Evolutionary conservation across 805 yeast genomes (phyloP), one percentile per base, ranked within the genome.

Genomic region (Zygosaccharomyces siamensis): DNA sequence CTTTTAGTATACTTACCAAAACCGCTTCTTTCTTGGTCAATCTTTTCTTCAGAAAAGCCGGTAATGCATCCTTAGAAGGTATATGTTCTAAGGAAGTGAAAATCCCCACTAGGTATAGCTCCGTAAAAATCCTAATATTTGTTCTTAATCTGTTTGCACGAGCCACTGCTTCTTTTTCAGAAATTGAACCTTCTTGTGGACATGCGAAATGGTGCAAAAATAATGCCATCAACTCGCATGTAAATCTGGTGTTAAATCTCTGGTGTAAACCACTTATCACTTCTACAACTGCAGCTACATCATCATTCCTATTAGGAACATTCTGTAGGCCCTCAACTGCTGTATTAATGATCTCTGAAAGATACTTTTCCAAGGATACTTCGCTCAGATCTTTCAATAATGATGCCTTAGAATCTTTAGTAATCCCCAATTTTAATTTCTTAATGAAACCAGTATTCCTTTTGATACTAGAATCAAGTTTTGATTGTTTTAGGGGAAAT

Each of bases 361-460:
- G 65, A 64, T 87, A 89, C 61, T 86, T 88, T 47, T 79, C 87
- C 43, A 90, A 68, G 1, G 90, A 79, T 4, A 85, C 68, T 7
- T 81, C 72, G 3, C 68, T 59, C 38, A 89, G 73, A 49, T 88
- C 96, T 46, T 79, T 77, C 33, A 87, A 50, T 1, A 86, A 65
- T 6, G 74, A 61, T 1, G 62, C 56, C 48, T 66, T 65, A 35
- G 74, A 74, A 5, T 83, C 90, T 35, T 73, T 74, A 33, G 71
- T 76, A 21, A 89, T 64, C 2, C 82, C 72, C 2, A 76, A 71
- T 53, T 82, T 76, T 45, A 89, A 61, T 57, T 84, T 84, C 62
- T 83, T 85, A 44, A 89, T 81, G 59, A 87, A 86, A 0, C 89
- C 84, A 3, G 88, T 80, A 61, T 90, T 87, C 63, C 84, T 86